Percentiles rank a stretch among this genome's conserved stretches.
These are phyloP conservation scores for Astragalus glycyphyllos DNA, from an alignment of 306 rosid species.

Conservation along the genomic window DNA sequence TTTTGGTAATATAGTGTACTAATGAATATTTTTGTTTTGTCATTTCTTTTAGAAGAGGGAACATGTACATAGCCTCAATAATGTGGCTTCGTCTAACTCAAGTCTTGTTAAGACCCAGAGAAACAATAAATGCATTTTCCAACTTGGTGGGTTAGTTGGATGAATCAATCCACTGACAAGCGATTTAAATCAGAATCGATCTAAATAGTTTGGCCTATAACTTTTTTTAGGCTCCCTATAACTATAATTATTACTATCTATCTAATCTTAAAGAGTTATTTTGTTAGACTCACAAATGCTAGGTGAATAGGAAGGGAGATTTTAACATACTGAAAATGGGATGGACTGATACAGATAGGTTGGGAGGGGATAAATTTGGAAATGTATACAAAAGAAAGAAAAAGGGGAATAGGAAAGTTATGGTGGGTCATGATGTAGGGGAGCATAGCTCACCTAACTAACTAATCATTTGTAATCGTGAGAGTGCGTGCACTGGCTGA, in stretches of 20 bases:
- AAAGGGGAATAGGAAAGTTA: too few species aligned
- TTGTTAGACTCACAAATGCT: too few species aligned
- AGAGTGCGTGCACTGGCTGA: too few species aligned
- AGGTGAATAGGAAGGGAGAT: too few species aligned
- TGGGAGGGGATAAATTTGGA: too few species aligned
- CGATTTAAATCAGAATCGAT: background rate
- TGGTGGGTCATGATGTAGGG: too few species aligned
- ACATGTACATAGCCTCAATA: background rate
- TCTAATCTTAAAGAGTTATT: background rate
- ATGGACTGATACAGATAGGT: too few species aligned
- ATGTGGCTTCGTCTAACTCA: background rate
- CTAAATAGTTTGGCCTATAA: background rate
- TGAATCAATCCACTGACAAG: background rate
- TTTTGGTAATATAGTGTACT: slow-evolving; percentile 10
- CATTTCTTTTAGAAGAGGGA: slow-evolving; percentile 20
- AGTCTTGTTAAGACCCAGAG: slow-evolving; percentile 5
- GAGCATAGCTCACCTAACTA: too few species aligned
- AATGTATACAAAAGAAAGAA: too few species aligned
- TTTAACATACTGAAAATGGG: too few species aligned
- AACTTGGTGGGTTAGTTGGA: background rate
- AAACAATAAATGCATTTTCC: slow-evolving; percentile 4
- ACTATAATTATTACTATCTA: background rate
- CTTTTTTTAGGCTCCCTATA: background rate
- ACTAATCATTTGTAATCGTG: too few species aligned
- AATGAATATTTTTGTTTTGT: slow-evolving; percentile 1